These are phyloP conservation scores for Mucor lusitanicus DNA, from an alignment of 371 early-diverging fungal genomes.

Conservation along the genomic window DNA sequence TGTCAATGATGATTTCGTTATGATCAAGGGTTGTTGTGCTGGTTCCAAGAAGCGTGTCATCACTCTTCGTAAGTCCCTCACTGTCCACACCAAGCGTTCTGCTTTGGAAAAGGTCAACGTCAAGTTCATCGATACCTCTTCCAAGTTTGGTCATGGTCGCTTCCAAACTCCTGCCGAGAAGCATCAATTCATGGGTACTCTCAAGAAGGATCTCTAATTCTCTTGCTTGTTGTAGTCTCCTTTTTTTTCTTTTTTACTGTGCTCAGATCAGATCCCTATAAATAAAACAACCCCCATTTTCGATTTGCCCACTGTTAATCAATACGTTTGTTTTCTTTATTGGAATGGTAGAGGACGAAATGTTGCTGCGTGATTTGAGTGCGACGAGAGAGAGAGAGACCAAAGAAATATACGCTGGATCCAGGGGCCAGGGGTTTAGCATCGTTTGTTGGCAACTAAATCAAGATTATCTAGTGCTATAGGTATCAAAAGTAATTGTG, in stretches of 20 bases:
- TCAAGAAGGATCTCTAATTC: constrained; percentile 79
- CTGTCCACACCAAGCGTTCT: constrained; percentile 91
- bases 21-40: constrained; percentile 99
- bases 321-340: background rate
- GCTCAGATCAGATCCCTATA: background rate
- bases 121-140: constrained; percentile 99
- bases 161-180: constrained; percentile 99
- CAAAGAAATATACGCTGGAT: too few relatives aligned
- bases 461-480: too few relatives aligned
- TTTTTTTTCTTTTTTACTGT: background rate
- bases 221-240: background rate
- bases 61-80: constrained; percentile 98
- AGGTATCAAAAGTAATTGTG: too few relatives aligned
- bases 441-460: too few relatives aligned
- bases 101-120: constrained; percentile 96
- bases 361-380: background rate
- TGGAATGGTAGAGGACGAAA: background rate
- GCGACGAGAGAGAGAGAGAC: too few relatives aligned
- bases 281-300: background rate
- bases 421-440: too few relatives aligned
- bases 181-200: constrained; percentile 93
- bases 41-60: constrained; percentile 99
- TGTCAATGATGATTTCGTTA: constrained; percentile 97
- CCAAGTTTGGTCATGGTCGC: constrained; percentile 99
- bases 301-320: background rate